Percentiles rank a stretch among this genome's conserved stretches.
Conservation (phyloP, 768 basidiomycete species). For the Suillus subalutaceus region DNA sequence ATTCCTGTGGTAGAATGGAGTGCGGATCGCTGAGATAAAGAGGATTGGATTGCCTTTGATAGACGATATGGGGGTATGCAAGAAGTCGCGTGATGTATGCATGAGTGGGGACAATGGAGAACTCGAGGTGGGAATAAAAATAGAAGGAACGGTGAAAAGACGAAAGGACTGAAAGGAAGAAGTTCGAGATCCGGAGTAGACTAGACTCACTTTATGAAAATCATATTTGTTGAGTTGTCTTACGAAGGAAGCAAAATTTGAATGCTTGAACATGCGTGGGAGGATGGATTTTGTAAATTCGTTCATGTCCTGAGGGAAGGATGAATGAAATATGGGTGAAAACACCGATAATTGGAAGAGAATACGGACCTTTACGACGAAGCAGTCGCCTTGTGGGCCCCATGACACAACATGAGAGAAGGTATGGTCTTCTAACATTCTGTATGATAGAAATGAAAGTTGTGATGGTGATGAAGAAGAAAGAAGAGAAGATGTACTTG, state of each 20-base stretch:
- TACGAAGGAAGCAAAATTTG: slow-evolving; percentile 91
- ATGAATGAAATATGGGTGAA: slow-evolving; percentile 11
- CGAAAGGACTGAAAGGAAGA: slow-evolving; percentile 16
- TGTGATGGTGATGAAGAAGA: background rate
- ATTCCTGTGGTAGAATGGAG: background rate
- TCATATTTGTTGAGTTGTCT: slow-evolving; percentile 96
- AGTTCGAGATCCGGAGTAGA: slow-evolving; percentile 11
- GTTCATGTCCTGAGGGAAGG: slow-evolving; percentile 74
- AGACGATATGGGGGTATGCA: background rate
- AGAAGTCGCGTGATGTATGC: background rate
- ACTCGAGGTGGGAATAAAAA: background rate
- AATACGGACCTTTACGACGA: slow-evolving; percentile 75
- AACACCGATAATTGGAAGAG: background rate
- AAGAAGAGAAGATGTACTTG: slow-evolving; percentile 55
- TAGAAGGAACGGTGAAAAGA: slow-evolving; percentile 8
- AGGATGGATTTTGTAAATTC: slow-evolving; percentile 92
- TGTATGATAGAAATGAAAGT: slow-evolving; percentile 29
- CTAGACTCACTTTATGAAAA: slow-evolving; percentile 76
- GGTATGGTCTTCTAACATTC: slow-evolving; percentile 85
- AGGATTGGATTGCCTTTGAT: background rate
- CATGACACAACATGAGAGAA: slow-evolving; percentile 79
- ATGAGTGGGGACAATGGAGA: background rate
- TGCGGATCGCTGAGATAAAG: background rate
- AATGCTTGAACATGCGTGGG: slow-evolving; percentile 93
- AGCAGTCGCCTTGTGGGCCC: slow-evolving; percentile 84